A percentile compares a stretch with the other conserved stretches of the same genome.
Evolutionary conservation across 306 rosid genomes (phyloP).

Genomic region (Fragaria vesca): DNA sequence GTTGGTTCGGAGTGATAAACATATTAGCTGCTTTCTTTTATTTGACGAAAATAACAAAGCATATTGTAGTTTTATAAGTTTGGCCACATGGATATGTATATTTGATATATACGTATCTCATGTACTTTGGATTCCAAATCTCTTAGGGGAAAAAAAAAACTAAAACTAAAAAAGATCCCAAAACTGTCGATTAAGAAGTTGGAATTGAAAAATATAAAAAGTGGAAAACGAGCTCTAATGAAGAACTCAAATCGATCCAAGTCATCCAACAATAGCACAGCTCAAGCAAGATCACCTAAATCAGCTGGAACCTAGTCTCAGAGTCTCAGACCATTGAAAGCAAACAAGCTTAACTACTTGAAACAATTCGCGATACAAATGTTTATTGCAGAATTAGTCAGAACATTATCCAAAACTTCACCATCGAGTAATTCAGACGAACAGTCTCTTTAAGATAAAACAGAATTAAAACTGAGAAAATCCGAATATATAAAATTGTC

Average conservation of each 20-base stretch:
- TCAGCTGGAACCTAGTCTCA: background rate
- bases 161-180: no score
- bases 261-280: background rate
- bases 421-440: background rate
- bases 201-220: background rate
- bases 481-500: background rate
- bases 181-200: background rate
- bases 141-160: background rate
- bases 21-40: background rate
- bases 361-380: background rate
- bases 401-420: background rate
- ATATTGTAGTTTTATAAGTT: background rate
- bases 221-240: background rate
- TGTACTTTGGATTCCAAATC: background rate
- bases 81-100: background rate
- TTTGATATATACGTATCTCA: background rate
- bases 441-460: background rate
- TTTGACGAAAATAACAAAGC: background rate
- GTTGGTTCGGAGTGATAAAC: background rate
- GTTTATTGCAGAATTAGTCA: background rate
- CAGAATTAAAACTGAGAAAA: background rate
- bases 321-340: background rate
- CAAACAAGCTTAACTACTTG: background rate
- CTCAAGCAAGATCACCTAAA: background rate
- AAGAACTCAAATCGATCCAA: background rate